These are phyloP conservation scores for Fusarium sp. DNA, from an alignment of 2,329 filamentous ascomycete genomes.

Conservation along the genomic window DNA sequence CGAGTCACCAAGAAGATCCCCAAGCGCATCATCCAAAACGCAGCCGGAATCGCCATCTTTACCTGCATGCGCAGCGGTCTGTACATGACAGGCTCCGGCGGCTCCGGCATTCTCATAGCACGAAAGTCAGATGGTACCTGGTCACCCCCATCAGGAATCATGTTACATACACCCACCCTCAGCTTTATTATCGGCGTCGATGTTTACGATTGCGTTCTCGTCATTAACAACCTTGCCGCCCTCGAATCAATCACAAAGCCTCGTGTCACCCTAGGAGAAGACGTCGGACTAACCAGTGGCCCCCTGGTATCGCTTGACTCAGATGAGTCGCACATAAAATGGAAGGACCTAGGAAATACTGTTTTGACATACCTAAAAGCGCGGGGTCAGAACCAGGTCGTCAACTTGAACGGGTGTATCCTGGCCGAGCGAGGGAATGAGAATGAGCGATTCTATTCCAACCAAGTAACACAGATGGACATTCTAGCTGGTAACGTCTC, in stretches of 20 bases:
- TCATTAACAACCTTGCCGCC: slow-evolving; percentile 88
- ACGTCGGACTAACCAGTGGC: slow-evolving; percentile 80
- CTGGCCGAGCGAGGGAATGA: slow-evolving; percentile 67
- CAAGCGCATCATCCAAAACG: slow-evolving; percentile 83
- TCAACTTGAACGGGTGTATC: slow-evolving; percentile 66
- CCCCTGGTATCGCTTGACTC: slow-evolving; percentile 71
- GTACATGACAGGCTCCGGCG: slow-evolving; percentile 91
- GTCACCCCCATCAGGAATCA: slow-evolving; percentile 90
- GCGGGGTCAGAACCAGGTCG: slow-evolving; percentile 64
- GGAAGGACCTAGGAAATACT: slow-evolving; percentile 64
- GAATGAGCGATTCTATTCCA: slow-evolving; percentile 68
- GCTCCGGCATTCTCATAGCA: slow-evolving; percentile 86
- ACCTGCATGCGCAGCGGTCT: slow-evolving; percentile 94
- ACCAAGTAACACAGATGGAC: slow-evolving; percentile 63
- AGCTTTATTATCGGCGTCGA: slow-evolving; percentile 93
- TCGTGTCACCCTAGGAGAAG: slow-evolving; percentile 82
- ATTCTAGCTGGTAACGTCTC: slow-evolving; percentile 67
- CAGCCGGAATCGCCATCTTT: slow-evolving; percentile 91
- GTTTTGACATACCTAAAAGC: slow-evolving; percentile 70
- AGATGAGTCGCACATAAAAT: slow-evolving; percentile 61
- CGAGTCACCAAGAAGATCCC: slow-evolving; percentile 83
- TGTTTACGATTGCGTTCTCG: slow-evolving; percentile 94
- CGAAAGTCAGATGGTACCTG: slow-evolving; percentile 87
- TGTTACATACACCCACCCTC: slow-evolving; percentile 88
- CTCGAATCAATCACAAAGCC: slow-evolving; percentile 85